phyloP scores from a whole-genome alignment of 2,329 filamentous ascomycete species.

The Harringtonia aguacate region DNA sequence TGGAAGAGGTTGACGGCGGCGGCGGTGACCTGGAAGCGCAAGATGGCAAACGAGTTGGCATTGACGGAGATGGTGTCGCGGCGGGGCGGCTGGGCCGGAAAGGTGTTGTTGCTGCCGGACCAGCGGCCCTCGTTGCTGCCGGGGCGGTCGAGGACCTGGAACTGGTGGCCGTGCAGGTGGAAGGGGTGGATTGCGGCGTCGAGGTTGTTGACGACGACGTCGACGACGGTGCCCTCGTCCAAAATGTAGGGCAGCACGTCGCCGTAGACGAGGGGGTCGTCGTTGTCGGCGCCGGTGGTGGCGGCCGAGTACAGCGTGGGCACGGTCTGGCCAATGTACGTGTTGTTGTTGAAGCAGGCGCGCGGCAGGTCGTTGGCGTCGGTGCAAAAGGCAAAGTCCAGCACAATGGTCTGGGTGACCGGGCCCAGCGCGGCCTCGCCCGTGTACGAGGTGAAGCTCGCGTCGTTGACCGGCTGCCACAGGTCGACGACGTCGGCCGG shows the following conservation, averaged over 20 bases:
- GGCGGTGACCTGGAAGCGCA: conserved; percentile 41
- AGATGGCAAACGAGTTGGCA: conserved; percentile 32
- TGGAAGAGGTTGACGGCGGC: conserved; percentile 46
- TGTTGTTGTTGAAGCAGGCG: conserved; percentile 52
- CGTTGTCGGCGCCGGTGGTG: conserved; percentile 36
- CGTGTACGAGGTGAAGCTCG: conserved; percentile 45
- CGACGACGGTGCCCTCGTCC: conserved; percentile 26
- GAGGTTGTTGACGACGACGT: conserved; percentile 39
- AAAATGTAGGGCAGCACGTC: conserved; percentile 30
- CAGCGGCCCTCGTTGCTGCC: conserved; percentile 24
- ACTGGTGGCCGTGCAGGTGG: conserved; percentile 45
- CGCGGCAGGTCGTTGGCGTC: conserved; percentile 53
- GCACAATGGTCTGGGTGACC: conserved; percentile 43
- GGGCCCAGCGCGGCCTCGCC: conserved; percentile 14
- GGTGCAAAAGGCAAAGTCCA: conserved; percentile 47
- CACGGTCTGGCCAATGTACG: conserved; percentile 58
- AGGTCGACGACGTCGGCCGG: conserved; percentile 20
- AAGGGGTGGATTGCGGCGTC: conserved; percentile 38
- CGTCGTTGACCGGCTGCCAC: conserved; percentile 51
- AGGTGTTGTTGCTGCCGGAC: conserved; percentile 18
- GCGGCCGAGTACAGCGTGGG: conserved; percentile 64
- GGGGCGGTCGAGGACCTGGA: conserved; percentile 37
- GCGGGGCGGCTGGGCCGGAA: conserved; percentile 18
- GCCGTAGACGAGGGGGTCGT: conserved; percentile 30
- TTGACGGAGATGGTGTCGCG: conserved; percentile 29